Conservation (phyloP, 2,329 filamentous ascomycete genomes). For the Fusarium chlamydosporum region DNA sequence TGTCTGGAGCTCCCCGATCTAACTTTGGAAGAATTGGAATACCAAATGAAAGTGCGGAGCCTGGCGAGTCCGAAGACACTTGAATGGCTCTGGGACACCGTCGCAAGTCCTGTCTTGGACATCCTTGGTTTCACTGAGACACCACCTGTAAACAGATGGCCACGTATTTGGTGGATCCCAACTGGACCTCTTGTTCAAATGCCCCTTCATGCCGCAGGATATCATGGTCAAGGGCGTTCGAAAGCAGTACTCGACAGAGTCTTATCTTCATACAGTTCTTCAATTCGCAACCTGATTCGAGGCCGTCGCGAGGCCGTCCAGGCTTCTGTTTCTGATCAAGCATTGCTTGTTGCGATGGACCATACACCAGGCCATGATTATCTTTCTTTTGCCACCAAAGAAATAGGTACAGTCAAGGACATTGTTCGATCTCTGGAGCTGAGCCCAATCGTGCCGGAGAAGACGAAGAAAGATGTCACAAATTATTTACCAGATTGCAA, state of each 20-base stretch:
- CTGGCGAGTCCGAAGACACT: neutral
- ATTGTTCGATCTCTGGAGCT: neutral
- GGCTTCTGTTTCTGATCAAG: neutral
- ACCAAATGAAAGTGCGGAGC: neutral
- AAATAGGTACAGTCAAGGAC: rapidly evolving
- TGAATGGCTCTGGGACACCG: constrained; percentile 8
- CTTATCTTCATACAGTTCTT: neutral
- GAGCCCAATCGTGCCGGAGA: rapidly evolving
- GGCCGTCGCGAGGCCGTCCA: neutral
- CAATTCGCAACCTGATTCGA: neutral
- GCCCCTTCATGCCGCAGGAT: constrained; percentile 1
- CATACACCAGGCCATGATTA: neutral
- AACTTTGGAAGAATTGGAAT: neutral
- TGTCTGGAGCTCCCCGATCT: rapidly evolving
- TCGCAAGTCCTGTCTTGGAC: neutral
- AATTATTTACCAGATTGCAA: neutral
- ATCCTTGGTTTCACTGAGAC: neutral
- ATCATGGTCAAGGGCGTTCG: neutral
- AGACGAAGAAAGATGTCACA: neutral
- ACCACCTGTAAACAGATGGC: rapidly evolving
- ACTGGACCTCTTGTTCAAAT: constrained; percentile 2
- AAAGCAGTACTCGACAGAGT: rapidly evolving
- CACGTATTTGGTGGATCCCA: neutral
- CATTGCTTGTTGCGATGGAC: constrained; percentile 1
- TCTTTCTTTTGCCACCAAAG: neutral